Evolutionary conservation across 2,329 filamentous ascomycete species (phyloP).

Genomic region (Diaporthe vaccinii): DNA sequence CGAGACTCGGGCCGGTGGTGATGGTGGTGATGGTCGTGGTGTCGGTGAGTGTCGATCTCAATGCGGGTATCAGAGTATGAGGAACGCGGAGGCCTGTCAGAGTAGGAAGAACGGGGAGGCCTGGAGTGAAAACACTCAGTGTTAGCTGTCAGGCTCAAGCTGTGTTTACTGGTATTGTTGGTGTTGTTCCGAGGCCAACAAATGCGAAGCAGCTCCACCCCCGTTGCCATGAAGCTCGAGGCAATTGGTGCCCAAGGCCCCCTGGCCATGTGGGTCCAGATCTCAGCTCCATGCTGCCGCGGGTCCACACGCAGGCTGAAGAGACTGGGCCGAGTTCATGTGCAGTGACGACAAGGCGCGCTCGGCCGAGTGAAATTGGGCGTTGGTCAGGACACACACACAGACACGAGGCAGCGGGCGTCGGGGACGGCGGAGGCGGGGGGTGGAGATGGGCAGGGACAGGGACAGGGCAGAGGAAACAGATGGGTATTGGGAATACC

Average conservation of each 20-base stretch:
- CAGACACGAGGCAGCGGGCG: background rate
- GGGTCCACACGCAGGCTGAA: constrained; percentile 22
- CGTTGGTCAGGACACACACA: background rate
- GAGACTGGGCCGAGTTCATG: constrained; percentile 30
- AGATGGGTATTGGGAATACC: constrained; percentile 42
- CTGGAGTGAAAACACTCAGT: background rate
- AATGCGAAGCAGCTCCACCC: constrained; percentile 15
- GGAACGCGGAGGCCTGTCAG: constrained; percentile 52
- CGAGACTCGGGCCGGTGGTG: constrained; percentile 27
- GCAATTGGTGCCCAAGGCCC: constrained; percentile 27
- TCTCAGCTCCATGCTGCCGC: constrained; percentile 28
- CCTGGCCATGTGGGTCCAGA: constrained; percentile 33
- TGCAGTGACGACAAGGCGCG: constrained; percentile 25
- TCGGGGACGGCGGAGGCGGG: background rate
- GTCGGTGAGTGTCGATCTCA: constrained; percentile 68
- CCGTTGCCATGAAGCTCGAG: constrained; percentile 26
- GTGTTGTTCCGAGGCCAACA: constrained; percentile 43
- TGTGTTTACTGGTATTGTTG: background rate
- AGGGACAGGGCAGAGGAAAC: constrained; percentile 29
- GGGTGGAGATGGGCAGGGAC: background rate
- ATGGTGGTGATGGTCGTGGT: constrained; percentile 50
- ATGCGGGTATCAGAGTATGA: constrained; percentile 74
- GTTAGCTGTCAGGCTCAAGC: constrained; percentile 31
- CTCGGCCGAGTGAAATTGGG: constrained; percentile 23
- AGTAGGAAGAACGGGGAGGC: constrained; percentile 40